A percentile compares a stretch with the other conserved stretches of the same genome.
These are phyloP conservation scores for Helianthus tuberosus DNA, from an alignment of 129 eudicot genomes.

Conservation along the genomic window DNA sequence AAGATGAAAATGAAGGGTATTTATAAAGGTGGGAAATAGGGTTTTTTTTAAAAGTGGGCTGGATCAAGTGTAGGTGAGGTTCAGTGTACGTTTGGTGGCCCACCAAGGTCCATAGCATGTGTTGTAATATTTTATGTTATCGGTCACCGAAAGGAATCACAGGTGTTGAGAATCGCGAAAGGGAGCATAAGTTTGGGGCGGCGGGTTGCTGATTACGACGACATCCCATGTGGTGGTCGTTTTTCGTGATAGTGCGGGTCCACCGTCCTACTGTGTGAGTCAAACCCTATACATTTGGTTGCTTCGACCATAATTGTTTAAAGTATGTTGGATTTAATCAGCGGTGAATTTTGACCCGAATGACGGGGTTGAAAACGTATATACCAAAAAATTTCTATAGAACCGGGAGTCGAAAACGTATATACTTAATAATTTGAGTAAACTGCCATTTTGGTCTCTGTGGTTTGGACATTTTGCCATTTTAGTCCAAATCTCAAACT, in stretches of 20 bases:
- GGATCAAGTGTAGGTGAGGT: slow-evolving; percentile 8
- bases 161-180: slow-evolving; percentile 17
- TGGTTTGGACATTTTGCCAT: too few relatives aligned
- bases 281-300: not conserved
- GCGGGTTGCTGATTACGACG: slow-evolving; percentile 21
- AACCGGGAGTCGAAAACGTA: too few relatives aligned
- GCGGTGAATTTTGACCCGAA: too few relatives aligned
- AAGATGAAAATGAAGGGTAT: not conserved
- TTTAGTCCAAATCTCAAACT: too few relatives aligned
- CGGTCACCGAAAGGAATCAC: slow-evolving; percentile 5
- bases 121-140: not conserved
- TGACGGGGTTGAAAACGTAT: too few relatives aligned
- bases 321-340: too few relatives aligned
- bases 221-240: slow-evolving; percentile 11
- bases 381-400: too few relatives aligned
- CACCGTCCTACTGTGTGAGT: not conserved
- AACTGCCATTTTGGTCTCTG: too few relatives aligned
- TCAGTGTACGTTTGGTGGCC: slow-evolving; percentile 1
- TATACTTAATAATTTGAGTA: too few relatives aligned
- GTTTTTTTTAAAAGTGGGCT: slow-evolving; percentile 28
- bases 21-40: slow-evolving; percentile 25
- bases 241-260: not conserved
- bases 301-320: not conserved
- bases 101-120: slow-evolving; percentile 14
- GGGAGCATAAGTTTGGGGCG: not conserved